Evolutionary conservation across 2,329 filamentous ascomycete genomes (phyloP).

Genomic region (Xylaria sp.): DNA sequence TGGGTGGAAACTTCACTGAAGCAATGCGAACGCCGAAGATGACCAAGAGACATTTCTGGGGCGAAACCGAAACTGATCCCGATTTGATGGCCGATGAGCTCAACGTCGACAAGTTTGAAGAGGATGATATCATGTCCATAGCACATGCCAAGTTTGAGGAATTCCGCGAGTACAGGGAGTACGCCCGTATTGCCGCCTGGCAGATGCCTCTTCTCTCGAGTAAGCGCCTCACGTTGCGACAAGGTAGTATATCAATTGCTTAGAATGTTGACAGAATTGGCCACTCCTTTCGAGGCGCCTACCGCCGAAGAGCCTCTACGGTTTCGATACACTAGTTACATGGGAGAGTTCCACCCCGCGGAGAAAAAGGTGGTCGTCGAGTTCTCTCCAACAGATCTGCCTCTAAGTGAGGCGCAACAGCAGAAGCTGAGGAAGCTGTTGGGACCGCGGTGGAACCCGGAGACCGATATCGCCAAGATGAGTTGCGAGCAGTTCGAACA

Average conservation of each 20-base stretch:
- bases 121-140: conserved; percentile 82
- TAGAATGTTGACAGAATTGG: conserved; percentile 66
- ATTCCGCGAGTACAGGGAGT: conserved; percentile 86
- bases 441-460: conserved; percentile 86
- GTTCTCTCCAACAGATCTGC: conserved; percentile 77
- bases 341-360: conserved; percentile 91
- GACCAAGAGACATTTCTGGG: conserved; percentile 35
- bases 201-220: conserved; percentile 91
- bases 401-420: conserved; percentile 69
- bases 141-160: conserved; percentile 88
- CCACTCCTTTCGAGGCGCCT: conserved; percentile 79
- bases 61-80: conserved; percentile 37
- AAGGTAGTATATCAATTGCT: background rate
- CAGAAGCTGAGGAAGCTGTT: conserved; percentile 86
- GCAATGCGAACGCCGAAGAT: conserved; percentile 4
- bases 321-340: conserved; percentile 96
- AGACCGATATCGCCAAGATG: conserved; percentile 82
- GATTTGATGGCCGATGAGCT: conserved; percentile 37
- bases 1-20: background rate
- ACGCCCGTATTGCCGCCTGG: conserved; percentile 87
- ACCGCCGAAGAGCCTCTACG: conserved; percentile 73
- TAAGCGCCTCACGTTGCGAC: conserved; percentile 55
- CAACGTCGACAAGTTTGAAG: conserved; percentile 65
- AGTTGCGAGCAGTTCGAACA: conserved; percentile 87
- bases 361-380: conserved; percentile 94